These are phyloP conservation scores for Pseudozyma pruni DNA, from an alignment of 1,284 basidiomycete species.

Conservation along the genomic window DNA sequence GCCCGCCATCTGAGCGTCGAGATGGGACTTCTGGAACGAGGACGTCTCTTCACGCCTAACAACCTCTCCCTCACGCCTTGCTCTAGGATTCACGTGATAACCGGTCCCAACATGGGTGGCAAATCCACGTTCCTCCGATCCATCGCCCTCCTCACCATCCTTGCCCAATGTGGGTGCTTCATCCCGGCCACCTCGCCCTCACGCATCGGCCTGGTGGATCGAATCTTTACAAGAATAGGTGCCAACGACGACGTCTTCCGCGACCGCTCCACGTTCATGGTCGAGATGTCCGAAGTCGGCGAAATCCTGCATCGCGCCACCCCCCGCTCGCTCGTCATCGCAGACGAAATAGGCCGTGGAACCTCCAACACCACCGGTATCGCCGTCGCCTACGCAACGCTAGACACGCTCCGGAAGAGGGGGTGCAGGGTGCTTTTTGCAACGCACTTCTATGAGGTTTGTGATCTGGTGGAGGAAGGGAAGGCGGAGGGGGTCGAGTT, in stretches of 20 bases:
- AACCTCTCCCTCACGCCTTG: conserved; percentile 70
- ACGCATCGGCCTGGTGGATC: conserved; percentile 85
- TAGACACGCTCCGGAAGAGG: conserved; percentile 84
- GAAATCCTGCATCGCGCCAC: conserved; percentile 76
- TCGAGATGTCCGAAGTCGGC: conserved; percentile 71
- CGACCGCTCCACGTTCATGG: conserved; percentile 92
- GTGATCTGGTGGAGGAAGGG: conserved; percentile 73
- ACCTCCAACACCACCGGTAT: conserved; percentile 92
- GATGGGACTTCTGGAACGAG: conserved; percentile 78
- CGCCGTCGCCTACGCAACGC: conserved; percentile 89
- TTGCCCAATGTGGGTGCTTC: conserved; percentile 92
- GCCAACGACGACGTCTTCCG: conserved; percentile 94
- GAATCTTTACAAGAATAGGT: conserved; percentile 91
- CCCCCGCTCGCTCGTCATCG: conserved; percentile 53
- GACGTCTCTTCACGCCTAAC: conserved; percentile 73
- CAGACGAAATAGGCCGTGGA: conserved; percentile 86
- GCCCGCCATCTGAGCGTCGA: conserved; percentile 95
- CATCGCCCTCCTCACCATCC: conserved; percentile 85
- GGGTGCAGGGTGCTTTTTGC: conserved; percentile 88
- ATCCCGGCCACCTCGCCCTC: conserved; percentile 88
- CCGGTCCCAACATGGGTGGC: conserved; percentile 93
- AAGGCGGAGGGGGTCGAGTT: conserved; percentile 73
- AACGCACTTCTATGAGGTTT: conserved; percentile 95
- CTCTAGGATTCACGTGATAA: conserved; percentile 77
- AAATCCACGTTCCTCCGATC: conserved; percentile 94